Evolutionary conservation across 441 rosid species (phyloP).

Genomic region (Arabidopsis hybrid): DNA sequence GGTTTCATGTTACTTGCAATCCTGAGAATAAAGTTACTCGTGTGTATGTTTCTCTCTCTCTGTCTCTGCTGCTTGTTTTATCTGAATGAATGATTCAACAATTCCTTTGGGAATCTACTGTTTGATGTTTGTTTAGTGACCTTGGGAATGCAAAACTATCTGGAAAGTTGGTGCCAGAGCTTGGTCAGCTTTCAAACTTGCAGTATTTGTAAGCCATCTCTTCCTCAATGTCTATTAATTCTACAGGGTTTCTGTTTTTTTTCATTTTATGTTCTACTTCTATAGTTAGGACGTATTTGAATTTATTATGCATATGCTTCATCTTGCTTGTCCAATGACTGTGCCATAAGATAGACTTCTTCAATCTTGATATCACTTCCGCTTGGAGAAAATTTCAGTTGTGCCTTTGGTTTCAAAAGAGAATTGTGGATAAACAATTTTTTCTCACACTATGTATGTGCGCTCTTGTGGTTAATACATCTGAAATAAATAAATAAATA

Average conservation of each 20-base stretch:
- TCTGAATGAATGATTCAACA: slow-evolving; percentile 12
- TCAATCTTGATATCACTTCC: neutral
- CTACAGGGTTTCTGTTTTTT: neutral
- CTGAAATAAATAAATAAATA: neutral
- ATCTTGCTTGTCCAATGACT: neutral
- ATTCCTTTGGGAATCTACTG: slow-evolving; percentile 1
- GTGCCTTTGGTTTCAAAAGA: neutral
- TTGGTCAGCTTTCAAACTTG: slow-evolving; percentile 64
- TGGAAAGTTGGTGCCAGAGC: slow-evolving; percentile 71
- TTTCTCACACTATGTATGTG: neutral
- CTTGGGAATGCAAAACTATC: slow-evolving; percentile 77
- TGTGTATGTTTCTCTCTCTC: slow-evolving; percentile 54
- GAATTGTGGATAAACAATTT: neutral
- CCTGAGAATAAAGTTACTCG: slow-evolving; percentile 63
- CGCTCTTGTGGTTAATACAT: neutral
- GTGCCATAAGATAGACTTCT: neutral
- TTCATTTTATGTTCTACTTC: no score
- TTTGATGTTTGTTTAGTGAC: slow-evolving; percentile 51
- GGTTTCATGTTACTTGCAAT: slow-evolving; percentile 85
- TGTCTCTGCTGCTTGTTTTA: neutral
- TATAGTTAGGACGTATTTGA: no score
- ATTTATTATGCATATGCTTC: neutral
- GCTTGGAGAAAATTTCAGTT: neutral
- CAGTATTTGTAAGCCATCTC: slow-evolving; percentile 68
- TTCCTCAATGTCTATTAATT: neutral